Evolutionary conservation across 2,329 filamentous ascomycete genomes (phyloP).

Genomic region (Xylariaceae sp.): DNA sequence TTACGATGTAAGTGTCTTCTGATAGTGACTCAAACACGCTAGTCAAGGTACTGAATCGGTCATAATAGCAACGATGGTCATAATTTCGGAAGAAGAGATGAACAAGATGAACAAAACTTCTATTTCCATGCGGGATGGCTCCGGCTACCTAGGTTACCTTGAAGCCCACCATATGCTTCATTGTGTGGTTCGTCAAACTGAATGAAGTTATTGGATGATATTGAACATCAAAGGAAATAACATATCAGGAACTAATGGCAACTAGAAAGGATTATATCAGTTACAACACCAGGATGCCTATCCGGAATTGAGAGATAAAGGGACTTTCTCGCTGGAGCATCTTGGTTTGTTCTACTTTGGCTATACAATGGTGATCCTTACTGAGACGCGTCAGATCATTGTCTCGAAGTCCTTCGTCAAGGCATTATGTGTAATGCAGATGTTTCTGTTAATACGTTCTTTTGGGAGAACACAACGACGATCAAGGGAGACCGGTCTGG

Average conservation of each 20-base stretch:
- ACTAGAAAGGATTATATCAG: conserved; percentile 7
- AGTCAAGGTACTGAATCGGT: background rate
- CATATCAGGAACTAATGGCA: background rate
- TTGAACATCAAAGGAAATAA: too few species aligned
- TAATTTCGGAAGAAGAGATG: conserved; percentile 3
- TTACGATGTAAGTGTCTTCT: conserved; percentile 3
- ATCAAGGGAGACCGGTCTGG: background rate
- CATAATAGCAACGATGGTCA: conserved; percentile 2
- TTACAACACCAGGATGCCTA: conserved; percentile 1
- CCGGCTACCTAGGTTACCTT: conserved; percentile 7
- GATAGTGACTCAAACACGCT: background rate
- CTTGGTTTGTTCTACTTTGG: background rate
- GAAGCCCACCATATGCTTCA: conserved; percentile 9
- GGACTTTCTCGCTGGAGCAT: background rate
- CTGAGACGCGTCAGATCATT: conserved; percentile 2
- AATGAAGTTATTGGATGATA: too few species aligned
- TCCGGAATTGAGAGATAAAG: background rate
- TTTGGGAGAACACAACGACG: background rate
- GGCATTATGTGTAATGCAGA: conserved; percentile 10
- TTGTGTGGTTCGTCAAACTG: conserved; percentile 2
- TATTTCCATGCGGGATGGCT: conserved; percentile 1
- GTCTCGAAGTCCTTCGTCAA: background rate
- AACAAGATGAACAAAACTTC: conserved; percentile 8
- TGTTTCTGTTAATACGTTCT: conserved; percentile 1
- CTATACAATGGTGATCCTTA: background rate